These are phyloP conservation scores for Physcomitrium patens DNA, from an alignment of 225 moss, liverwort and hornwort genomes.

Conservation along the genomic window DNA sequence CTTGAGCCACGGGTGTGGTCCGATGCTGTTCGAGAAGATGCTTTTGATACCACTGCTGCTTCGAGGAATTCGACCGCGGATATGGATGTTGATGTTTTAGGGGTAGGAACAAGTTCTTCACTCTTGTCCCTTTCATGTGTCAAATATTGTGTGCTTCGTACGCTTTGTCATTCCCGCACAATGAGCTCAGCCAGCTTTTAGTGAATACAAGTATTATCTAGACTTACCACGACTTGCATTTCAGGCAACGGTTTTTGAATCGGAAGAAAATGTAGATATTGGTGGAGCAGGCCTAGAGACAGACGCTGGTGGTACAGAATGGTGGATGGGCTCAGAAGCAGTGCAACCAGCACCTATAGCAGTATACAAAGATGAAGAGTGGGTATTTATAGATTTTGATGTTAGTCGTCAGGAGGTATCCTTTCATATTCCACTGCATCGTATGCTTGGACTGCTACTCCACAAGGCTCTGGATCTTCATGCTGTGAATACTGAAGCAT, in stretches of 20 bases:
- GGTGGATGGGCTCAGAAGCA: conserved; percentile 92
- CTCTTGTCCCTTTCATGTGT: background rate
- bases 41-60: conserved; percentile 41
- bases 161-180: conserved; percentile 5
- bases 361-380: conserved; percentile 61
- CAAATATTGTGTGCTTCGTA: conserved; percentile 5
- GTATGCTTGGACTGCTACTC: conserved; percentile 80
- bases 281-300: conserved; percentile 40
- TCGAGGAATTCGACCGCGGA: conserved; percentile 50
- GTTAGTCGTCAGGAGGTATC: conserved; percentile 94
- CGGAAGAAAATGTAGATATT: conserved; percentile 43
- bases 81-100: conserved; percentile 64
- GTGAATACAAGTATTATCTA: conserved; percentile 13
- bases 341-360: conserved; percentile 34
- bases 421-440: conserved; percentile 92
- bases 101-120: conserved; percentile 26
- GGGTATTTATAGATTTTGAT: conserved; percentile 84
- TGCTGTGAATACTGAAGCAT: conserved; percentile 48
- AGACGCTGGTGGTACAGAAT: conserved; percentile 52
- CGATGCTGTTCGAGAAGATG: conserved; percentile 42
- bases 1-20: conserved; percentile 46
- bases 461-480: conserved; percentile 78
- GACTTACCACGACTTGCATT: conserved; percentile 52
- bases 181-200: conserved; percentile 16
- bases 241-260: conserved; percentile 53